These are phyloP conservation scores for Colletotrichum sp. DNA, from an alignment of 2,329 filamentous ascomycete genomes.

Conservation along the genomic window DNA sequence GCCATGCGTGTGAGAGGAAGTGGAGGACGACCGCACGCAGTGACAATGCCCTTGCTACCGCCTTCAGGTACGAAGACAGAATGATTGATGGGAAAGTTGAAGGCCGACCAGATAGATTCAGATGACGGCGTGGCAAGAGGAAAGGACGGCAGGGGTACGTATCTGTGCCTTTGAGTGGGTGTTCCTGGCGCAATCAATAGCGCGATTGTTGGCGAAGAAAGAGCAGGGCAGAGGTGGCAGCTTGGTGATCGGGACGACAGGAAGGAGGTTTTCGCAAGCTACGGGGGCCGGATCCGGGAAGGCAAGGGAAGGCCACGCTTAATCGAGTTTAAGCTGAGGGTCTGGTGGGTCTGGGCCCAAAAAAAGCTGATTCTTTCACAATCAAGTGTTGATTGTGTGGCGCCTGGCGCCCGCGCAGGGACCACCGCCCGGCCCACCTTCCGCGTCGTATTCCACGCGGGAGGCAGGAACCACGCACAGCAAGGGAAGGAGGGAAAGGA, in stretches of 20 bases:
- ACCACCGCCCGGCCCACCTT: not conserved
- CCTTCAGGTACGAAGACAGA: not conserved
- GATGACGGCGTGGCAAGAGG: not conserved
- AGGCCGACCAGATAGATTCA: not conserved
- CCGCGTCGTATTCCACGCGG: not conserved
- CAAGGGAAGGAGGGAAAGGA: not conserved
- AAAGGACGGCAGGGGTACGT: not conserved
- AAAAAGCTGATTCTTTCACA: not conserved
- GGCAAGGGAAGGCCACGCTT: not conserved
- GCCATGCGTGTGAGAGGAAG: not conserved
- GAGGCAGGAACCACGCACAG: not conserved
- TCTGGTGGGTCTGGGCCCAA: not conserved
- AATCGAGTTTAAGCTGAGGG: slow-evolving; percentile 3
- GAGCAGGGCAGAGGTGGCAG: not conserved
- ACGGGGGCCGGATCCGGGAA: not conserved
- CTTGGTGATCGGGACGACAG: not conserved
- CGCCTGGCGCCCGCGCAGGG: not conserved
- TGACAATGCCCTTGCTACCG: not conserved
- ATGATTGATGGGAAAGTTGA: not conserved
- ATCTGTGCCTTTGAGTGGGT: not conserved
- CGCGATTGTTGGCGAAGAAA: not conserved
- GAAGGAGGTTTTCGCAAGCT: not conserved
- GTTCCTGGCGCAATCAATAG: not conserved
- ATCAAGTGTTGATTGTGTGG: slow-evolving; percentile 3
- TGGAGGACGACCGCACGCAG: not conserved